Evolutionary conservation across 2,329 filamentous ascomycete species (phyloP).

Genomic region (Rhinocladiella mackenziei): DNA sequence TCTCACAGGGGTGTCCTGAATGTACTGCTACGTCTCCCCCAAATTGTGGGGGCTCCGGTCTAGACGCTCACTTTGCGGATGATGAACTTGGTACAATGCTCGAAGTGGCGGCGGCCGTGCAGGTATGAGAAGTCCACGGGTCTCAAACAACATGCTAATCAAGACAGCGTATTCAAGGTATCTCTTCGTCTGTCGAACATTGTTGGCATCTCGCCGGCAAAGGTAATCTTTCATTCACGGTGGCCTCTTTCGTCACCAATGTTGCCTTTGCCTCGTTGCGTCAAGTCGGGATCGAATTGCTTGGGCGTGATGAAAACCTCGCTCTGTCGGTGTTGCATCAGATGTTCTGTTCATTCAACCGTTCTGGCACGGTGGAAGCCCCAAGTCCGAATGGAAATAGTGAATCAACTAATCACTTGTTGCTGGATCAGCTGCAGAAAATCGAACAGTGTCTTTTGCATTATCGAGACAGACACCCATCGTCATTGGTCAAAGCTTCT

Average conservation of each 20-base stretch:
- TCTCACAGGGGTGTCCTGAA: conserved; percentile 13
- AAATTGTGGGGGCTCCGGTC: conserved; percentile 1
- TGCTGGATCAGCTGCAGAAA: conserved; percentile 16
- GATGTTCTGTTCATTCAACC: conserved; percentile 12
- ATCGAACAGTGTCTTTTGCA: conserved; percentile 14
- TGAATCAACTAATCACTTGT: conserved; percentile 2
- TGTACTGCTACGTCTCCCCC: conserved; percentile 2
- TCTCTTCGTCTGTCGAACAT: conserved; percentile 13
- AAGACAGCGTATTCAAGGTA: conserved; percentile 18
- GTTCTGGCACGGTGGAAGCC: background rate
- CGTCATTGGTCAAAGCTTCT: conserved; percentile 4
- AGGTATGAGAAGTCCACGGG: conserved; percentile 21
- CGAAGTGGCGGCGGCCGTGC: conserved; percentile 23
- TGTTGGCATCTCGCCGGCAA: conserved; percentile 29
- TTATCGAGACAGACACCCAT: conserved; percentile 11
- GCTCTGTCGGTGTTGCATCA: conserved; percentile 14
- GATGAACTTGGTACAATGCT: conserved; percentile 28
- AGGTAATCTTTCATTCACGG: conserved; percentile 20
- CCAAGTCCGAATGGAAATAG: conserved; percentile 1
- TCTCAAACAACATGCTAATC: conserved; percentile 5
- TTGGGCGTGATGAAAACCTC: conserved; percentile 23
- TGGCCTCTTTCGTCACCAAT: conserved; percentile 29
- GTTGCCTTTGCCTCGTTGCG: conserved; percentile 28
- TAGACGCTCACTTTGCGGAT: conserved; percentile 22
- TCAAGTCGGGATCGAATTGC: conserved; percentile 19